A percentile compares a stretch with the other conserved stretches of the same genome.
phyloP scores from a whole-genome alignment of 2,329 filamentous ascomycete genomes.

The Niveomyces coronatus region DNA sequence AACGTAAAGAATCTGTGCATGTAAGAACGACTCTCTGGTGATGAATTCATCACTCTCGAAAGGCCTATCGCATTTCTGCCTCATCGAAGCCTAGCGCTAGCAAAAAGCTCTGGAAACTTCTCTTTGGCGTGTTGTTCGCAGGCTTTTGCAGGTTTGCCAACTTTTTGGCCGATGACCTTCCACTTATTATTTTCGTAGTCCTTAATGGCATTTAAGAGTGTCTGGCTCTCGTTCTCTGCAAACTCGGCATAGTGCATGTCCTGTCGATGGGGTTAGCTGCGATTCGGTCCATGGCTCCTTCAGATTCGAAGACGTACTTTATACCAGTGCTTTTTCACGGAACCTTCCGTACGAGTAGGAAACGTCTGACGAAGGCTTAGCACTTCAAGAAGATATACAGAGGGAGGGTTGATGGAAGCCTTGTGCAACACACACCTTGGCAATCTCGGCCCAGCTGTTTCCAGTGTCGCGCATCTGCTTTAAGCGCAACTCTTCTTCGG shows the following conservation, averaged over 20 bases:
- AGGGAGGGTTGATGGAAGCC: too few species aligned
- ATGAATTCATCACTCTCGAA: too few species aligned
- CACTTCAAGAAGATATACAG: too few species aligned
- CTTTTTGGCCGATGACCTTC: constrained; percentile 94
- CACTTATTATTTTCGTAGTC: constrained; percentile 98
- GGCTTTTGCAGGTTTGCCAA: constrained; percentile 91
- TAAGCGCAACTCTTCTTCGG: constrained; percentile 80
- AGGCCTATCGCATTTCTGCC: too few species aligned
- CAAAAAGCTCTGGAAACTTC: constrained; percentile 58
- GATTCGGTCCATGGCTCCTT: too few species aligned
- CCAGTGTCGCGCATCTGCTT: constrained; percentile 92
- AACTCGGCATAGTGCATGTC: constrained; percentile 99
- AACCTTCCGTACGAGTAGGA: constrained; percentile 85
- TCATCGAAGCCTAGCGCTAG: too few species aligned
- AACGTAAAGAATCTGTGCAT: too few species aligned
- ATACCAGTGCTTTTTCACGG: constrained; percentile 99
- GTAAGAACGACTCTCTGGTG: too few species aligned
- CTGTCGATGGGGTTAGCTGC: constrained; percentile 30
- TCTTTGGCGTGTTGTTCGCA: constrained; percentile 86
- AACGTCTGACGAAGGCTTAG: constrained; percentile 55
- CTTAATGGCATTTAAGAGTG: constrained; percentile 86
- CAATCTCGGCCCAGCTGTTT: constrained; percentile 95
- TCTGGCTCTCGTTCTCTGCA: constrained; percentile 84
- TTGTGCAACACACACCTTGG: constrained; percentile 98
- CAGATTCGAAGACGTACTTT: constrained; percentile 49